Base-by-base conservation (phyloP, 176 grass and related monocot species). In the Hsuehochloa calcarea region DNA sequence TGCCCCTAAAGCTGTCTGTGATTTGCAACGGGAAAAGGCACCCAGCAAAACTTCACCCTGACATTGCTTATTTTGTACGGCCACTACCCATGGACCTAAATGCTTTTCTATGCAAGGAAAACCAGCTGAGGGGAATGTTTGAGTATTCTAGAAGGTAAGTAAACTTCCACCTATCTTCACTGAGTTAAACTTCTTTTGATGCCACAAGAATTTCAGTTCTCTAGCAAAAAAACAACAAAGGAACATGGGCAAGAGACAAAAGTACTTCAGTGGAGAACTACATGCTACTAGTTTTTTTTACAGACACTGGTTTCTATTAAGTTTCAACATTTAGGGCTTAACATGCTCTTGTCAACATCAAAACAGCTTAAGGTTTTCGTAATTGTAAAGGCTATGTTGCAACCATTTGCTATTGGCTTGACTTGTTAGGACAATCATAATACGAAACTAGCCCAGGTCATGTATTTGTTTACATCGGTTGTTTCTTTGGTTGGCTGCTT, bases 81-180 rank as follows among this genome's bases (percentile, higher is more conserved):
- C 91, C 91, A 74, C 77, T 93, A 41, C 77, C 87, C 41, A 88
- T 98, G 81, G 91, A 92, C 72, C 79, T 94, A 72, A 85, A 93
- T 74, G 88, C 80, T 65, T 98, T 98, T 85, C 40, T 86, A 65
- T 85, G 84, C 72, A 90, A 89, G 80, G 96, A 95, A 76, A 87
- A 77, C 38, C 91, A 91, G 77, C 84, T 98, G 72, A 88, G 85
- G 56, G 93, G 96, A 69, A 92, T 95, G 91, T 95, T 94, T 34
- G 96, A 98, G 44, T 98, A 93, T 82, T 85, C 93, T 78, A 95
- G 91, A 82, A 98, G 91, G 96, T 98, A 19, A 80, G 83, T 85
- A 51, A 78, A 79, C 4, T 41, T 72, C 52, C 22, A 26, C 7
- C 3, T 75, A 39, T 50, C 43, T 80, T 45, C 26, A 77, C 47